phyloP scores from a whole-genome alignment of 2,329 filamentous ascomycete genomes.

The Talaromyces sp. region DNA sequence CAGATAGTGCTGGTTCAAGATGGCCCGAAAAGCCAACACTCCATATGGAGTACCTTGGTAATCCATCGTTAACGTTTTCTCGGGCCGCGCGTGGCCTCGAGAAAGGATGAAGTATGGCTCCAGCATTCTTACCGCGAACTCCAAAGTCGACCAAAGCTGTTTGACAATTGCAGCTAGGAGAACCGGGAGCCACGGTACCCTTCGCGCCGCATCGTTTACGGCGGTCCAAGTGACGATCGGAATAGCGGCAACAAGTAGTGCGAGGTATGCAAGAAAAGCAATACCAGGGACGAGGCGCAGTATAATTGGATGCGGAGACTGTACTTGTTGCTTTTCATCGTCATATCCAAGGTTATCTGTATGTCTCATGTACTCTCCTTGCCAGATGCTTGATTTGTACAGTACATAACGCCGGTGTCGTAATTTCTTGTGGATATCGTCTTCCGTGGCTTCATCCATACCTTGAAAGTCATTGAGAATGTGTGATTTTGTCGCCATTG shows the following conservation, averaged over 20 bases:
- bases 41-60: constrained; percentile 47
- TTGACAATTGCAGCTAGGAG: constrained; percentile 43
- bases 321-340: constrained; percentile 26
- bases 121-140: constrained; percentile 44
- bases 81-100: constrained; percentile 38
- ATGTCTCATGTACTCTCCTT: constrained; percentile 42
- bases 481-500: constrained; percentile 48
- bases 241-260: constrained; percentile 34
- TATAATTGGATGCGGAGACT: constrained; percentile 43
- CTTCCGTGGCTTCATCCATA: constrained; percentile 39
- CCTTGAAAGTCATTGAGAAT: constrained; percentile 47
- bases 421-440: constrained; percentile 44
- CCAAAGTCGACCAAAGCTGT: constrained; percentile 45
- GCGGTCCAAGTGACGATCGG: constrained; percentile 43
- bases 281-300: constrained; percentile 36
- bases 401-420: constrained; percentile 44
- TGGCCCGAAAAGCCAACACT: constrained; percentile 38
- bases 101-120: constrained; percentile 47
- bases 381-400: constrained; percentile 49
- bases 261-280: constrained; percentile 37
- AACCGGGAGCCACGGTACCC: constrained; percentile 43
- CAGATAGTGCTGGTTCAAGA: constrained; percentile 42
- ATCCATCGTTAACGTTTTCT: constrained; percentile 45
- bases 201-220: constrained; percentile 34
- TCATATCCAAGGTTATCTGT: constrained; percentile 13